phyloP scores from a whole-genome alignment of 345 rosid species.

The Eucalyptus rudis region DNA sequence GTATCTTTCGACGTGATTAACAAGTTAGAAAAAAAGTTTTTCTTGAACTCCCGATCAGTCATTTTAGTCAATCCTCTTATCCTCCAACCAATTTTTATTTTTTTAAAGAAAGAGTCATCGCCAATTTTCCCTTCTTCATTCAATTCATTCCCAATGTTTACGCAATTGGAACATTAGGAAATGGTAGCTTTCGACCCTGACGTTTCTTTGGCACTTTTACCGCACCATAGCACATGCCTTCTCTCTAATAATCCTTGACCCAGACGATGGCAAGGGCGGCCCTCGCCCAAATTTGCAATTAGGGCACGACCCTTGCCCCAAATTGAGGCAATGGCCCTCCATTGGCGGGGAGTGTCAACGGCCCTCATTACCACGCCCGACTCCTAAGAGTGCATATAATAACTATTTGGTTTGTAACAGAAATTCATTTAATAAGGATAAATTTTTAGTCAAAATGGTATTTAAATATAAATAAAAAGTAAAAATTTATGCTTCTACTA shows the following conservation, averaged over 20 bases:
- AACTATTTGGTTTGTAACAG: rapidly evolving
- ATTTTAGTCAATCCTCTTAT: not conserved
- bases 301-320: not conserved
- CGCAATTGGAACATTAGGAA: not conserved
- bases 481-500: rapidly evolving
- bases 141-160: not conserved
- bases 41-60: not conserved
- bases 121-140: not conserved
- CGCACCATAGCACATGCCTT: not conserved
- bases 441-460: too few species aligned
- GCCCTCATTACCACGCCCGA: rapidly evolving
- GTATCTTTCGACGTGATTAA: not conserved
- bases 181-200: not conserved
- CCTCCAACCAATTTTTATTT: not conserved
- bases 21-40: not conserved
- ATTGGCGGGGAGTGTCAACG: rapidly evolving
- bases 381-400: rapidly evolving
- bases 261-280: rapidly evolving
- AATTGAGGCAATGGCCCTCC: not conserved
- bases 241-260: not conserved
- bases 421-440: too few species aligned
- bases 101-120: not conserved
- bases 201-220: not conserved
- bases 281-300: not conserved
- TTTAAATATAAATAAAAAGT: too few species aligned